Base-by-base conservation (phyloP, 2,329 filamentous ascomycete genomes). In the Lasiodiplodia sp. region DNA sequence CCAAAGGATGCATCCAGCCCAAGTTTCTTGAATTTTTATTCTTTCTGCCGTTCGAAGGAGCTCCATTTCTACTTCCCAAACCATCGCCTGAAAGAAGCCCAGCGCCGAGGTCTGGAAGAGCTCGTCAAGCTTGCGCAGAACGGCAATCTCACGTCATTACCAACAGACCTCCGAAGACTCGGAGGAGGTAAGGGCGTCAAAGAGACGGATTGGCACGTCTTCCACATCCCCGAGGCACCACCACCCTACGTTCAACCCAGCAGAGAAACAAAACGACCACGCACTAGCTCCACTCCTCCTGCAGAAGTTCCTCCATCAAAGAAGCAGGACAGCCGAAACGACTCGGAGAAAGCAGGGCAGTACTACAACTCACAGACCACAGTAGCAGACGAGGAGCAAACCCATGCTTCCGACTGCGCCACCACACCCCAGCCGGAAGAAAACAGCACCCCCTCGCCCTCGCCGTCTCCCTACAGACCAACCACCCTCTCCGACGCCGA, bases 111-210 rank as follows among this genome's bases (percentile, higher is more conserved):
- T 2, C 38, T 62, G 1, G 21, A 49, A 14, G 57, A 62, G 21
- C 38, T 62, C 21, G 38, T 62, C 14, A 28, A 3, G 7, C 38
- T 62, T 2, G 37, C 57, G 21, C 57, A 49, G 34, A 10, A 11
- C 4, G 57, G 38, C 10, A n/a, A 28, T 12, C 57, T 62, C 38
- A 1, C 12, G 4, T 23, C 57, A 11, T 34, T 62, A 21, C 38
- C 37, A 2, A 10, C 21, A 10, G 57, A 62, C 38, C n/a, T 49
- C 21, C 23, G 38, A 18, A 21, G 57, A 10, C 44, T 62, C 16
- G 57, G 57, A 18, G 57, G 57, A 38, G 38, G 57, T 7, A 47
- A 49, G 10, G 38, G 57, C 28, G 38, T 62, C 6, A 38, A 62
- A 14, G 44, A 47, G 38, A 31, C 57, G 21, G 38, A 49, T 16